Conservation (phyloP, 2,329 filamentous ascomycete species). For the Epicoccum sorghinum region DNA sequence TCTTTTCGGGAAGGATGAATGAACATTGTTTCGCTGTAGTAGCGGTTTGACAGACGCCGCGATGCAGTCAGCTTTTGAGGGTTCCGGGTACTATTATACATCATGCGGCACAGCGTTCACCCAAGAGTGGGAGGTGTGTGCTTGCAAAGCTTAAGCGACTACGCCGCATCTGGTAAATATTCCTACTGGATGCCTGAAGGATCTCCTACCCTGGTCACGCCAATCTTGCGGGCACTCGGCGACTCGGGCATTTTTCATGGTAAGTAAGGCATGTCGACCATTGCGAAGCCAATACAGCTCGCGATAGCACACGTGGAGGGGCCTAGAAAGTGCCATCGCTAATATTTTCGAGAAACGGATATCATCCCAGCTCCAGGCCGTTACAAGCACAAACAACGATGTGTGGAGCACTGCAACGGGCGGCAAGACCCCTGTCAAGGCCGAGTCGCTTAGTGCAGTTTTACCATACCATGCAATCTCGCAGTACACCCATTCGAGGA, state of each 20-base stretch:
- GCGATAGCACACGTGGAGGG: no score
- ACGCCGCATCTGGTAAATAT: constrained; percentile 9
- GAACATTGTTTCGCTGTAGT: no score
- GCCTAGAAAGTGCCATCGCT: no score
- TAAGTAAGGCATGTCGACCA: no score
- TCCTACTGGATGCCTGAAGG: constrained; percentile 3
- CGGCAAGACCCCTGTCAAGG: constrained; percentile 13
- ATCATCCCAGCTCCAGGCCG: not conserved
- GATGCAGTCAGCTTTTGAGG: not conserved
- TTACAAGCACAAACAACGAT: not conserved
- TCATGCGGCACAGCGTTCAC: not conserved
- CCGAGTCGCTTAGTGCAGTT: constrained; percentile 11
- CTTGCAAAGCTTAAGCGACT: constrained; percentile 8
- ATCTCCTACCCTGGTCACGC: constrained; percentile 1
- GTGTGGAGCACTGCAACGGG: constrained; percentile 1
- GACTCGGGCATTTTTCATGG: not conserved
- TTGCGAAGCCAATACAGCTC: not conserved
- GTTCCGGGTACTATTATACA: not conserved
- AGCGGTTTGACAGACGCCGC: no score
- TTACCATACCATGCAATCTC: constrained; percentile 8
- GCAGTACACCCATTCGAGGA: constrained; percentile 1
- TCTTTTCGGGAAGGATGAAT: no score
- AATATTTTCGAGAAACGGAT: not conserved
- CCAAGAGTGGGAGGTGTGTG: constrained; percentile 1
- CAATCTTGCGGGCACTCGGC: not conserved